phyloP scores from a whole-genome alignment of 2,329 filamentous ascomycete species.

The Cryphonectria parasitica region DNA sequence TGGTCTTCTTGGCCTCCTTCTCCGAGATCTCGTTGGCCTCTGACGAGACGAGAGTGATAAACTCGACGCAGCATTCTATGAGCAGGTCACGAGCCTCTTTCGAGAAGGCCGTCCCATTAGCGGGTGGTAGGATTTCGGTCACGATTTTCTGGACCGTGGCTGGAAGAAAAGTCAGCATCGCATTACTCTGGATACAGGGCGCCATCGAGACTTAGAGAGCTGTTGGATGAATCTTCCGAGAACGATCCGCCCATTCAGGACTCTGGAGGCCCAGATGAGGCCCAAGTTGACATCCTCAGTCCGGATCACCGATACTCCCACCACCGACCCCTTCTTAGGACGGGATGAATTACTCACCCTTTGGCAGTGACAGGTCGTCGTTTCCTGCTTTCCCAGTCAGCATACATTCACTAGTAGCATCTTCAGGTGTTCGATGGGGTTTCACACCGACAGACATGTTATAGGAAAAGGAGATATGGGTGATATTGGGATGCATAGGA shows the following conservation, averaged over 20 bases:
- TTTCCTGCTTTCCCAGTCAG: constrained; percentile 54
- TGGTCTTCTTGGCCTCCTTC: constrained; percentile 99
- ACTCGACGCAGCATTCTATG: constrained; percentile 98
- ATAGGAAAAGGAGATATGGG: neutral
- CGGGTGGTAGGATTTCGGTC: constrained; percentile 83
- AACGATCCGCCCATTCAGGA: too few species aligned
- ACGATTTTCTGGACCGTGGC: constrained; percentile 85
- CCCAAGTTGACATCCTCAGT: neutral
- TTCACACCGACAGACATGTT: constrained; percentile 12
- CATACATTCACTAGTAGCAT: constrained; percentile 15
- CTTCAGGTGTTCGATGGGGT: neutral
- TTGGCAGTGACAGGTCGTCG: constrained; percentile 67
- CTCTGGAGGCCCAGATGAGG: neutral
- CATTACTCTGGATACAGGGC: neutral
- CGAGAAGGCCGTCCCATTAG: constrained; percentile 79
- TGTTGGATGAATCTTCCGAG: neutral
- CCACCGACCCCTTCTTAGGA: too few species aligned
- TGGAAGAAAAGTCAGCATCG: constrained; percentile 35
- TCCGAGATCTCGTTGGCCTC: constrained; percentile 99
- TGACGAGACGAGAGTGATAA: constrained; percentile 97
- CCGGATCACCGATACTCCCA: neutral
- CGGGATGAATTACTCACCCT: constrained; percentile 51
- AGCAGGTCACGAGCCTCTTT: constrained; percentile 94
- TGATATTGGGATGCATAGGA: neutral
- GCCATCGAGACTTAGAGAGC: neutral